phyloP scores from a whole-genome alignment of 768 basidiomycete genomes.

The Crepidotus variabilis region DNA sequence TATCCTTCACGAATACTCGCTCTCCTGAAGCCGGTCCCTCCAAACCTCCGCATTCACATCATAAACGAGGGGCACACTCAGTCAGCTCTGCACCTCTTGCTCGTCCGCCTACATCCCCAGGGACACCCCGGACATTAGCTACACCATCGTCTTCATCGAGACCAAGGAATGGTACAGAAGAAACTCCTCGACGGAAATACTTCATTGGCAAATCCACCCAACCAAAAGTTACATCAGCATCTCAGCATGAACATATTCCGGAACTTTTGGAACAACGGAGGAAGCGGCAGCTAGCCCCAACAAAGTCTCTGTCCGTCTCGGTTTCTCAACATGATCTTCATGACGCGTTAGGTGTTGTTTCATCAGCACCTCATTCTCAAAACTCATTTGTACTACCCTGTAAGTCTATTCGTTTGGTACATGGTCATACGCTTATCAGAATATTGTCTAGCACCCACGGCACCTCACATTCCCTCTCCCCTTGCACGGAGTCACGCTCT shows the following conservation, averaged over 20 bases:
- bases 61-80: slow-evolving; percentile 74
- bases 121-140: slow-evolving; percentile 40
- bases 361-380: slow-evolving; percentile 28
- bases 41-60: slow-evolving; percentile 28
- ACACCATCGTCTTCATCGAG: slow-evolving; percentile 19
- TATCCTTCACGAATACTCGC: slow-evolving; percentile 84
- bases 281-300: slow-evolving; percentile 41
- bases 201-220: slow-evolving; percentile 46
- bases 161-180: slow-evolving; percentile 20
- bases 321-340: slow-evolving; percentile 50
- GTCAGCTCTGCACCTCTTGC: slow-evolving; percentile 81
- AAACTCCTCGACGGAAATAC: slow-evolving; percentile 41
- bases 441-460: slow-evolving; percentile 23
- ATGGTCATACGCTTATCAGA: slow-evolving; percentile 2
- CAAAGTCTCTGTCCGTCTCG: slow-evolving; percentile 64
- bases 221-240: slow-evolving; percentile 1
- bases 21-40: slow-evolving; percentile 41
- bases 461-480: slow-evolving; percentile 38
- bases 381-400: slow-evolving; percentile 19
- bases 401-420: slow-evolving; percentile 5
- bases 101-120: slow-evolving; percentile 80
- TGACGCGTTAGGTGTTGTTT: slow-evolving; percentile 24
- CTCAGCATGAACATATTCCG: slow-evolving; percentile 32
- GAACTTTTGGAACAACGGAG: slow-evolving; percentile 51
- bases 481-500: slow-evolving; percentile 49